phyloP scores from a whole-genome alignment of 2,329 filamentous ascomycete genomes.

The Magnaporthales sp. region DNA sequence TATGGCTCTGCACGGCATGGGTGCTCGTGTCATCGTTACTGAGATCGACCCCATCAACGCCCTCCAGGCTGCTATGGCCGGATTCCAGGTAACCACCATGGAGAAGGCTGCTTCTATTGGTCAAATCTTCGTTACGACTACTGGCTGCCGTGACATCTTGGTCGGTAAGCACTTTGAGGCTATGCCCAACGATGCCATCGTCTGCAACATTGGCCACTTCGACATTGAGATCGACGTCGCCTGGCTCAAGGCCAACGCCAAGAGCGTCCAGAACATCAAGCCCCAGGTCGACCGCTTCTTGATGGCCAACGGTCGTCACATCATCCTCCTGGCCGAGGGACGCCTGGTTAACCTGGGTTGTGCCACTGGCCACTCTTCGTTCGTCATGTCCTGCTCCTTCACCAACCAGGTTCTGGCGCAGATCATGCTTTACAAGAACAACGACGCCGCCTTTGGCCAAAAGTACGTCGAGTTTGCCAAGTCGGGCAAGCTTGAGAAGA shows the following conservation, averaged over 20 bases:
- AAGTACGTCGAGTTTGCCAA: conserved; percentile 97
- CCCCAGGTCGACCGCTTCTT: conserved; percentile 98
- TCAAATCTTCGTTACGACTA: conserved; percentile 99
- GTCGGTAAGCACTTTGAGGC: conserved; percentile 84
- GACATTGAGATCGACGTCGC: conserved; percentile 99
- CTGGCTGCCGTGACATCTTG: conserved; percentile 97
- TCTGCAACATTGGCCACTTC: conserved; percentile 99
- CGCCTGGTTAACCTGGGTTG: conserved; percentile 99
- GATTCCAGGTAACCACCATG: conserved; percentile 94
- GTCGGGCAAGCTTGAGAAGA: conserved; percentile 78
- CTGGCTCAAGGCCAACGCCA: conserved; percentile 96
- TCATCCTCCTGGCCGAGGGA: conserved; percentile 97
- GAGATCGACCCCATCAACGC: conserved; percentile 99
- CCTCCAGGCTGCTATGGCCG: conserved; percentile 95
- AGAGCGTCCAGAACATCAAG: conserved; percentile 97
- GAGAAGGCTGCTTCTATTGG: conserved; percentile 82
- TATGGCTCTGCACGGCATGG: conserved; percentile 92
- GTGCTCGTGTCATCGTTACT: conserved; percentile 90
- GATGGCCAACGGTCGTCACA: conserved; percentile 88
- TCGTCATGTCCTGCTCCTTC: conserved; percentile 99
- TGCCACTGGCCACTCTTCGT: conserved; percentile 97
- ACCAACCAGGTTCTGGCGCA: conserved; percentile 99
- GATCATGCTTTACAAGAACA: conserved; percentile 94
- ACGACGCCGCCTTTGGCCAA: conserved; percentile 76
- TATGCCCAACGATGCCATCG: conserved; percentile 97